Base-by-base conservation (phyloP, 352 stramenopile genomes). In the Thalassiosira allenii region DNA sequence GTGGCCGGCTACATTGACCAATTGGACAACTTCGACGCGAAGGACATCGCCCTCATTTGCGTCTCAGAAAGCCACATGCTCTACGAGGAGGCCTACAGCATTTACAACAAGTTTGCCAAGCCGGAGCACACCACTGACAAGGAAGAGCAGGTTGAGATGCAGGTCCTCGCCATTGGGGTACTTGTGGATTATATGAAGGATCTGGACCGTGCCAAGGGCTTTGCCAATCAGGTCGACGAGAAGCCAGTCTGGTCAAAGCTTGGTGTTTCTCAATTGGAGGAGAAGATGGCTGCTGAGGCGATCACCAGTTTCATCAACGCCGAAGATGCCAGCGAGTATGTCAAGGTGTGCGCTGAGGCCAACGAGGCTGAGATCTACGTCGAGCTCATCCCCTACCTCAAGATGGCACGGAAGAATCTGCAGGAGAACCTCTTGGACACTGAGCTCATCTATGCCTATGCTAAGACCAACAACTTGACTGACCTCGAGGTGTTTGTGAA, bases 1-100 rank as follows among this genome's bases (percentile, higher is more conserved):
- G 98, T 99, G 58, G 98, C 98, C 91, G 97, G 99, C 77, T 99
- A 99, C 92, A 98, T 99, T 75, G 98, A 99, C 90, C 96, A 98
- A 80, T 93, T 99, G 65, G 97, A 99, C 91, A 99, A 99, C 94
- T 99, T 99, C 80, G 98, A 99, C 88, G 98, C 97, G 29, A 98
- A 98, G 25, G 96, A 99, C 70, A 99, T 99, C 86, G 98, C 98
- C 30, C 95, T 98, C 68, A 99, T 99, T 86, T 98, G 97, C 68
- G 95, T 99, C 17, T 97, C 95, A 27, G 97, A 99, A 79, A 92
- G 90, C 59, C 98, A 99, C 93, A 96, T 98, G 88, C 94, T 99
- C 8, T 99, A 98, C 87, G 98, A 99, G 82, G 98, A 99, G 86
- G 98, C 96, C 79, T 99, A 99, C 82, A 97, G 97, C 41, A 99